A percentile compares a stretch with the other conserved stretches of the same genome.
phyloP scores from a whole-genome alignment of 164 flowering plant species.

The Vitis rupestris region DNA sequence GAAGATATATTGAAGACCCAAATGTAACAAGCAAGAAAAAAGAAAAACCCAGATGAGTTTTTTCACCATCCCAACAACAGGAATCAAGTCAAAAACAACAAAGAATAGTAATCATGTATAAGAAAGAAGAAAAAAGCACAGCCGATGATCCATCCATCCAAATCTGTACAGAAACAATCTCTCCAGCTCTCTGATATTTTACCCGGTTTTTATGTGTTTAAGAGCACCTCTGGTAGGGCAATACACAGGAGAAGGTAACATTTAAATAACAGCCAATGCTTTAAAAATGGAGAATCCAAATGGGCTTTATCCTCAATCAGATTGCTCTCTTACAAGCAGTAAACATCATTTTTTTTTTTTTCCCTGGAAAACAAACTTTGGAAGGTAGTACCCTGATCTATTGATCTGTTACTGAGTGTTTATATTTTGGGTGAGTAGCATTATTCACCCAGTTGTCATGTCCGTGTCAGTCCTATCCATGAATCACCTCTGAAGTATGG shows the following conservation, averaged over 20 bases:
- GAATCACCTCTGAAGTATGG: conserved; percentile 20
- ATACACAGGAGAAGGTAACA: background rate
- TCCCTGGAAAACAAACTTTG: background rate
- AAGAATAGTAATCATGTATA: background rate
- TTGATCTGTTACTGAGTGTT: conserved; percentile 1
- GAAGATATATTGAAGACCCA: no score
- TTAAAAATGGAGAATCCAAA: background rate
- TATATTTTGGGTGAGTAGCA: background rate
- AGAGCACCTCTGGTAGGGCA: background rate
- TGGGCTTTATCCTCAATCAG: background rate
- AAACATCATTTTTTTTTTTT: background rate
- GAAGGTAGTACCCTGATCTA: background rate
- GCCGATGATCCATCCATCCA: background rate
- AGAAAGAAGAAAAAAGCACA: background rate
- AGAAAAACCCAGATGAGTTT: background rate
- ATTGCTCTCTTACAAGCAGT: conserved; percentile 1
- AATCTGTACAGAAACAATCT: conserved; percentile 3
- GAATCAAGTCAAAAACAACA: background rate
- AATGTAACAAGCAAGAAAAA: background rate
- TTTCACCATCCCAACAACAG: background rate
- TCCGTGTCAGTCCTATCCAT: conserved; percentile 24
- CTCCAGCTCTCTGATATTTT: no score
- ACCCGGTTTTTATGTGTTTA: background rate
- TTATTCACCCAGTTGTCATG: background rate
- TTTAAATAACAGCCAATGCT: conserved; percentile 4